Conservation (phyloP, 1,139 yeast genomes). For the Barnettozyma hawaiiensis region DNA sequence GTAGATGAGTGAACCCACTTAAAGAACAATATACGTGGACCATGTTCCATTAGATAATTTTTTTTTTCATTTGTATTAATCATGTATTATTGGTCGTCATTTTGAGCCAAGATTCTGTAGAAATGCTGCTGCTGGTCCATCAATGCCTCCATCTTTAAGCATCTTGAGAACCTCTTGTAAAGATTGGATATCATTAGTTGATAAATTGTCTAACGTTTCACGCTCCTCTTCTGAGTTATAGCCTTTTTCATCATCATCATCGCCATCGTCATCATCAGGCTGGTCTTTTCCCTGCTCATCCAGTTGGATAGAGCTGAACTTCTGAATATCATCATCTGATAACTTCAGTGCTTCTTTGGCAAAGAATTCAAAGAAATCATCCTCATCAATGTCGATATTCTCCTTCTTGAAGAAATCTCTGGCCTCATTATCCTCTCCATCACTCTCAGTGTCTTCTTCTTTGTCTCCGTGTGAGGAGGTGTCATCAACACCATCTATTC, state of each 20-base stretch:
- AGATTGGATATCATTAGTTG: slow-evolving; percentile 27
- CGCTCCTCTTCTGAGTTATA: slow-evolving; percentile 22
- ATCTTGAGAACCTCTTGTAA: slow-evolving; percentile 28
- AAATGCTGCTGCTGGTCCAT: slow-evolving; percentile 35
- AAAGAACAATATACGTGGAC: neutral
- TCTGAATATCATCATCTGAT: slow-evolving; percentile 35
- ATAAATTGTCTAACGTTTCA: slow-evolving; percentile 24
- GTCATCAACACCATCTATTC: slow-evolving; percentile 27
- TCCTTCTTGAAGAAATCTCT: slow-evolving; percentile 26
- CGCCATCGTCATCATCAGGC: slow-evolving; percentile 14
- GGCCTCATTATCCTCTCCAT: slow-evolving; percentile 20
- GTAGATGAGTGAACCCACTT: neutral
- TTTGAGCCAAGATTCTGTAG: slow-evolving; percentile 27
- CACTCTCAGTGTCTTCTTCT: slow-evolving; percentile 10
- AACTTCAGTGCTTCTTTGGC: slow-evolving; percentile 45
- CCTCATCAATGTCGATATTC: slow-evolving; percentile 46
- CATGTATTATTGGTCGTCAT: neutral
- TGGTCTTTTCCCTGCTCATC: slow-evolving; percentile 14
- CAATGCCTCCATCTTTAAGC: slow-evolving; percentile 22
- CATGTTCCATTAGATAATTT: too few species aligned
- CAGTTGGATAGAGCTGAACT: slow-evolving; percentile 23
- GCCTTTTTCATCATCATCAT: slow-evolving; percentile 15
- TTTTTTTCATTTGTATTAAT: too few species aligned
- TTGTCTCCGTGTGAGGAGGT: slow-evolving; percentile 9
- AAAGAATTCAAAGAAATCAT: slow-evolving; percentile 58